These are phyloP conservation scores for Aureobasidium subglaciale DNA, from an alignment of 2,329 filamentous ascomycete genomes.

Conservation along the genomic window DNA sequence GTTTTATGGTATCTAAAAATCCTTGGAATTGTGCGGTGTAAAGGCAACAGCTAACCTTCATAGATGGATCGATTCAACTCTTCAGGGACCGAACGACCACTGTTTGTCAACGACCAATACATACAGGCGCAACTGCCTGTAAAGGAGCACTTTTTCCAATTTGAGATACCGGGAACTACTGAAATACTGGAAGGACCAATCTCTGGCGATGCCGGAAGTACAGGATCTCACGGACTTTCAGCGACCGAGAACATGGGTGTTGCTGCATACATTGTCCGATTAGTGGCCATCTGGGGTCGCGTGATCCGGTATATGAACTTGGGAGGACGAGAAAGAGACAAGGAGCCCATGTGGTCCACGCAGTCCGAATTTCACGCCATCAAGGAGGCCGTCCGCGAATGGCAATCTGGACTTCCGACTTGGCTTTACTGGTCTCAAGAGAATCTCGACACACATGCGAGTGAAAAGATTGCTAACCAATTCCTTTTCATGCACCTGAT, in stretches of 20 bases:
- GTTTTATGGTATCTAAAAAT: constrained; percentile 52
- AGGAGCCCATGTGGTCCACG: constrained; percentile 70
- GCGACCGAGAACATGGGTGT: constrained; percentile 86
- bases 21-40: neutral
- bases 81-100: constrained; percentile 84
- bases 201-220: constrained; percentile 53
- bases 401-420: constrained; percentile 62
- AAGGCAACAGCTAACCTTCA: neutral
- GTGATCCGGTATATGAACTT: constrained; percentile 87
- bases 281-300: constrained; percentile 81
- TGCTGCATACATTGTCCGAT: constrained; percentile 78
- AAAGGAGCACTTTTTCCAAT: constrained; percentile 80
- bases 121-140: constrained; percentile 86
- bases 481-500: constrained; percentile 89
- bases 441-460: constrained; percentile 77
- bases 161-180: constrained; percentile 83
- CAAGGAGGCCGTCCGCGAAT: constrained; percentile 62
- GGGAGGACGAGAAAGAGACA: constrained; percentile 73
- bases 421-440: constrained; percentile 68
- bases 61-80: constrained; percentile 94
- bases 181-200: constrained; percentile 71
- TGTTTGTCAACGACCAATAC: constrained; percentile 83
- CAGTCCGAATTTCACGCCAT: constrained; percentile 71
- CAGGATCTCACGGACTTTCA: constrained; percentile 58
- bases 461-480: constrained; percentile 80